phyloP scores from a whole-genome alignment of 192 early-diverging fungal genomes.

The Borealophlyctis nickersoniae region DNA sequence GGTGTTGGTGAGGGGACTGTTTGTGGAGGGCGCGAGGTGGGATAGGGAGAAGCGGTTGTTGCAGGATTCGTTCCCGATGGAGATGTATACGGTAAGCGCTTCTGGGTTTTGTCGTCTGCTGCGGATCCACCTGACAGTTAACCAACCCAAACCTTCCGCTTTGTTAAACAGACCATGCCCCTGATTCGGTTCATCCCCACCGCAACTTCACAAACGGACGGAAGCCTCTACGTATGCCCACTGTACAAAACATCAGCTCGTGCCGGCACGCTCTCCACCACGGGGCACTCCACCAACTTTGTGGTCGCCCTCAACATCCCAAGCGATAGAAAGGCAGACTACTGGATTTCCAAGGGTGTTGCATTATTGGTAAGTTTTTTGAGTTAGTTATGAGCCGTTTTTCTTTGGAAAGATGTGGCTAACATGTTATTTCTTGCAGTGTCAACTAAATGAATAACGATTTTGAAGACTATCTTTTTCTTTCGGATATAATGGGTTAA shows the following conservation, averaged over 20 bases:
- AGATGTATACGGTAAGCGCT: slow-evolving; percentile 61
- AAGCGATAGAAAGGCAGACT: slow-evolving; percentile 49
- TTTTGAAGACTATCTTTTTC: too few relatives aligned
- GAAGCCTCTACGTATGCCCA: slow-evolving; percentile 46
- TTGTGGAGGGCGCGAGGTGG: slow-evolving; percentile 60
- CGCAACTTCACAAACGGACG: slow-evolving; percentile 31
- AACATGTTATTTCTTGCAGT: slow-evolving; percentile 6
- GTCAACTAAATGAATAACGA: slow-evolving; percentile 24
- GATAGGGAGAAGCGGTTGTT: slow-evolving; percentile 48
- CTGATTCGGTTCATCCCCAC: slow-evolving; percentile 55
- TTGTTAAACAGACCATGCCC: slow-evolving; percentile 47
- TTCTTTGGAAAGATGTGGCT: neutral
- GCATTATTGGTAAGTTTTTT: slow-evolving; percentile 43
- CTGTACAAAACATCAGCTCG: slow-evolving; percentile 63
- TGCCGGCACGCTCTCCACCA: slow-evolving; percentile 59
- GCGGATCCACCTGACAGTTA: neutral
- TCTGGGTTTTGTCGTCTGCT: neutral
- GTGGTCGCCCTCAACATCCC: slow-evolving; percentile 54
- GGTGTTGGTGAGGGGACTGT: slow-evolving; percentile 54
- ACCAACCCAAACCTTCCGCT: neutral
- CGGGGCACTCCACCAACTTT: slow-evolving; percentile 64
- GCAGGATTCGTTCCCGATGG: slow-evolving; percentile 63
- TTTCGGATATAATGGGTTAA: too few relatives aligned
- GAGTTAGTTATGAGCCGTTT: neutral
- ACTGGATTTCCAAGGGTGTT: slow-evolving; percentile 61